These are phyloP conservation scores for Coemansia umbellata DNA, from an alignment of 192 early-diverging fungal genomes.

Conservation along the genomic window DNA sequence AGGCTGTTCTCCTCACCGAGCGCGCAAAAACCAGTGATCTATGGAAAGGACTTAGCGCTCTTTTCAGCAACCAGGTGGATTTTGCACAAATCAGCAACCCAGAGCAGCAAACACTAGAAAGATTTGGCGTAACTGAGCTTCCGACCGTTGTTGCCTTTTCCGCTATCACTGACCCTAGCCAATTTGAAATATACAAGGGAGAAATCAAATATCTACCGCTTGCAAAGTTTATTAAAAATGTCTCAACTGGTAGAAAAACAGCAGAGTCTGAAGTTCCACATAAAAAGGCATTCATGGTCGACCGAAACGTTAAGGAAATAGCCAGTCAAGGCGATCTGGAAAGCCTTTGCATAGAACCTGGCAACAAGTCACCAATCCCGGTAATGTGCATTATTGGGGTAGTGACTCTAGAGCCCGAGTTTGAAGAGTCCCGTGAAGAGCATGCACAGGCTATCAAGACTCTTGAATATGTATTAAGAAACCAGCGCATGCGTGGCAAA, in stretches of 20 bases:
- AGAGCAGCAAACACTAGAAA: constrained; percentile 49
- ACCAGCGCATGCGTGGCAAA: constrained; percentile 31
- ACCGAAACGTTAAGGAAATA: constrained; percentile 46
- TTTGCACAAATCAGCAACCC: constrained; percentile 70
- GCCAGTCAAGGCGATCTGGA: constrained; percentile 51
- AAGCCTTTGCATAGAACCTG: constrained; percentile 36
- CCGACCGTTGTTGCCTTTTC: constrained; percentile 70
- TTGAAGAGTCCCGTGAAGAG: constrained; percentile 32
- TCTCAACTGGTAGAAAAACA: constrained; percentile 21
- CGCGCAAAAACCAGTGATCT: constrained; percentile 74
- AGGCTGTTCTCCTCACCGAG: constrained; percentile 75
- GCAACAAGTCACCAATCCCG: constrained; percentile 51
- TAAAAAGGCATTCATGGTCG: not conserved
- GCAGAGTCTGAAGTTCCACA: constrained; percentile 7
- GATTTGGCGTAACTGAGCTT: constrained; percentile 56
- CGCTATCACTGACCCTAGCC: constrained; percentile 31
- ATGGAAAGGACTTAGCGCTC: constrained; percentile 81
- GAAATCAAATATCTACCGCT: constrained; percentile 62
- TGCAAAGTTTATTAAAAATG: constrained; percentile 32
- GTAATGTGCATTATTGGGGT: constrained; percentile 42
- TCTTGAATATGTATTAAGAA: constrained; percentile 12
- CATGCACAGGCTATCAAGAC: constrained; percentile 20
- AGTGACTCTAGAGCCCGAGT: constrained; percentile 29
- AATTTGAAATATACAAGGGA: constrained; percentile 57
- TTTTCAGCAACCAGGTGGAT: constrained; percentile 62